These are phyloP conservation scores for Zygosaccharomyces sapae DNA, from an alignment of 1,139 yeast species.

Conservation along the genomic window DNA sequence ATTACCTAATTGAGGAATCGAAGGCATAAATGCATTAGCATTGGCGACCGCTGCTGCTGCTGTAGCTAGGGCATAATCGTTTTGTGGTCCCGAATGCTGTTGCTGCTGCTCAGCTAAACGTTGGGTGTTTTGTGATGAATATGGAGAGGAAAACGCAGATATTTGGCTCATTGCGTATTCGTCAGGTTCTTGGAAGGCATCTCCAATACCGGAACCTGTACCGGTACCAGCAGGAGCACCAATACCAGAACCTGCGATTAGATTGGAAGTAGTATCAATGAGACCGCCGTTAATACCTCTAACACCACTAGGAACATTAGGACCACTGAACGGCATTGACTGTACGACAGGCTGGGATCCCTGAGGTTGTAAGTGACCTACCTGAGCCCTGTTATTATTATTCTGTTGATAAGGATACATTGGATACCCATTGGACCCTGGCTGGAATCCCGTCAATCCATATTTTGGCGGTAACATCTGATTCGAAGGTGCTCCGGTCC, in stretches of 20 bases:
- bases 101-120: not conserved
- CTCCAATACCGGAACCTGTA: not conserved
- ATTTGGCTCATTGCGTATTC: constrained; percentile 16
- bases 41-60: constrained; percentile 21
- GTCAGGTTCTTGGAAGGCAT: constrained; percentile 6
- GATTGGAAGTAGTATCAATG: not conserved
- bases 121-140: constrained; percentile 10
- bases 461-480: constrained; percentile 2
- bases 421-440: not conserved
- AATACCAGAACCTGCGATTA: not conserved
- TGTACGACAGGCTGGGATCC: constrained; percentile 4
- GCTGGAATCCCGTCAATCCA: not conserved
- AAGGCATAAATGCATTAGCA: constrained; percentile 22
- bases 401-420: constrained; percentile 1
- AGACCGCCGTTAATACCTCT: not conserved
- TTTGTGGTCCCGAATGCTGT: constrained; percentile 1
- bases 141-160: constrained; percentile 17
- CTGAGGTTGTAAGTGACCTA: constrained; percentile 4
- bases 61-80: constrained; percentile 12
- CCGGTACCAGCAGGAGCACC: not conserved
- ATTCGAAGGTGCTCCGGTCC: not conserved
- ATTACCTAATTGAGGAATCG: constrained; percentile 21
- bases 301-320: not conserved
- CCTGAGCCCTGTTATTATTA: not conserved
- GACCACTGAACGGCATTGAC: not conserved